Evolutionary conservation across 257 asterid species (phyloP).

Genomic region (Anisodus acutangulus): DNA sequence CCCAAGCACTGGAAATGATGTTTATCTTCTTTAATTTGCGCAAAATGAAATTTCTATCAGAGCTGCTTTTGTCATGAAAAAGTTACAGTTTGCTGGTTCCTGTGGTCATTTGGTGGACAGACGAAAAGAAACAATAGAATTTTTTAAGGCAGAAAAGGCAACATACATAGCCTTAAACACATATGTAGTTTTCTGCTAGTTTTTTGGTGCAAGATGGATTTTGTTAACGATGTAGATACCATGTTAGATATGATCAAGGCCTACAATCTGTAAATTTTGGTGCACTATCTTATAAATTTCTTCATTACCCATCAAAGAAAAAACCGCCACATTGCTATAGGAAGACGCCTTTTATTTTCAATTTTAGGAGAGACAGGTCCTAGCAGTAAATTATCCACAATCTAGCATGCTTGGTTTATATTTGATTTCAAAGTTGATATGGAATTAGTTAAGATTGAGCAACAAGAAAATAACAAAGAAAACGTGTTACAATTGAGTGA

Average conservation of each 20-base stretch:
- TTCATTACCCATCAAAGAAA: background rate
- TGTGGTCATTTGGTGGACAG: background rate
- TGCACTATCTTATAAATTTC: background rate
- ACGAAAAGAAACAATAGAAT: background rate
- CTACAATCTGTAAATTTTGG: conserved; percentile 1
- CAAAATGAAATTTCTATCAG: background rate
- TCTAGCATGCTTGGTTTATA: background rate
- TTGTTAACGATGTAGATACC: background rate
- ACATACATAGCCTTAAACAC: conserved; percentile 2
- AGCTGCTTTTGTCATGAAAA: background rate
- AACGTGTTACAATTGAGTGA: background rate
- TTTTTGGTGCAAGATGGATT: background rate
- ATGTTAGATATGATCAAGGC: conserved; percentile 4
- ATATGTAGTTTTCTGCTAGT: background rate
- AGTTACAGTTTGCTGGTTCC: background rate
- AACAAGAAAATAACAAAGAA: background rate
- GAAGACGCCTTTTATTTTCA: background rate
- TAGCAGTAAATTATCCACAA: background rate
- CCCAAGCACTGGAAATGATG: background rate
- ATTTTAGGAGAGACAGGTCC: background rate
- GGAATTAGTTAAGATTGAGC: background rate
- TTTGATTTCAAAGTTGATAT: conserved; percentile 2
- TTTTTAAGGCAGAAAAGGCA: background rate
- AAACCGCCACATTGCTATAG: background rate
- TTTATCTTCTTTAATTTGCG: background rate